A percentile compares a stretch with the other conserved stretches of the same genome.
Conservation (phyloP, 2,329 filamentous ascomycete species). For the Oidium heveae region DNA sequence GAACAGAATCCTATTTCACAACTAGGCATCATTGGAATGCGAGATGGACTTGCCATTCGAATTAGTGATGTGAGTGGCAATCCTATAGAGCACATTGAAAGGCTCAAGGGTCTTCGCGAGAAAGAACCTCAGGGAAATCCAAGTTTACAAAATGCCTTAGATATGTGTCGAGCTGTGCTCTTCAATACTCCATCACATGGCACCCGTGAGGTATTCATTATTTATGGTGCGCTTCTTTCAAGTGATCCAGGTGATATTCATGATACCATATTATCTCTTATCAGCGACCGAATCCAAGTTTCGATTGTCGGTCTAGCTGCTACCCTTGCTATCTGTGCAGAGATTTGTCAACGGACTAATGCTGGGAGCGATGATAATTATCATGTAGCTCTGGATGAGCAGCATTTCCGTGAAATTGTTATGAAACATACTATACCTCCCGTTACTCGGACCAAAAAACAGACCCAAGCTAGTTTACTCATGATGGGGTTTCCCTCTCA, state of each 20-base stretch:
- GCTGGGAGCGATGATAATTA: slow-evolving; percentile 53
- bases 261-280: slow-evolving; percentile 56
- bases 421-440: slow-evolving; percentile 76
- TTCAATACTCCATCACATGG: slow-evolving; percentile 85
- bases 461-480: slow-evolving; percentile 39
- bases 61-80: slow-evolving; percentile 84
- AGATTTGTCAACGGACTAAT: slow-evolving; percentile 74
- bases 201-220: slow-evolving; percentile 73
- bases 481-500: slow-evolving; percentile 98
- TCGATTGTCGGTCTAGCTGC: slow-evolving; percentile 76
- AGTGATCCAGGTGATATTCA: slow-evolving; percentile 91
- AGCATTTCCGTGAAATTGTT: slow-evolving; percentile 72
- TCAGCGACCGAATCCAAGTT: slow-evolving; percentile 64
- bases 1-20: slow-evolving; percentile 98
- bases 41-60: slow-evolving; percentile 65
- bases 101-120: slow-evolving; percentile 39
- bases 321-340: slow-evolving; percentile 74
- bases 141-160: slow-evolving; percentile 78
- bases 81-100: slow-evolving; percentile 63
- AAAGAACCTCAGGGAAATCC: slow-evolving; percentile 49
- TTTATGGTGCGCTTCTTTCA: slow-evolving; percentile 75
- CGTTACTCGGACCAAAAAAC: slow-evolving; percentile 40
- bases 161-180: slow-evolving; percentile 81
- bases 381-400: slow-evolving; percentile 62
- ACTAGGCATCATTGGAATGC: slow-evolving; percentile 76